Evolutionary conservation across 208 protist genomes (phyloP), one percentile per base, ranked within the genome.

Genomic region (Leishmania tarentolae): DNA sequence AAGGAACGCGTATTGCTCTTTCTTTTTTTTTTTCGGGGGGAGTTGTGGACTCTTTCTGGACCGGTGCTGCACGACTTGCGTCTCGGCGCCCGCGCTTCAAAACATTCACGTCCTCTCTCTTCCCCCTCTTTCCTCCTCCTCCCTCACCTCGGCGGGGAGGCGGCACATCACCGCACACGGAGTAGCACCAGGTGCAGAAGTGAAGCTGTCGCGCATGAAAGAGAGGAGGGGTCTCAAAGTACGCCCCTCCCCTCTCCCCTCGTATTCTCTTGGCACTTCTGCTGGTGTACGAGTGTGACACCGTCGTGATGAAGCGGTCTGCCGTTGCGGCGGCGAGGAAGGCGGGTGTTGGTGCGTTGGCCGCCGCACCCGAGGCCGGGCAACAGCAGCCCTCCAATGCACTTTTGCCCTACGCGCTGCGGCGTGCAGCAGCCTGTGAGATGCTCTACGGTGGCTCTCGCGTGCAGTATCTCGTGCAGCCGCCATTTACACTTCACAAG

Each of bases 381-480:
- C 40, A 46, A 3, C 44, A n/a, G 76, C 42, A 8, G 42, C 44
- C 40, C 59, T 8, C 56, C 52, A 52, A 31, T 47, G 79, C 93
- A 19, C 86, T 97, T 15, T 83, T 97, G 24, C 91, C 92, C 0
- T 97, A 97, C 83, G 83, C 89, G 1, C 76, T 97, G 50, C 90
- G 90, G 1, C 85, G 86, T 24, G 86, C 94, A 0, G 88, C 94
- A 0, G 91, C 91, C 17, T 86, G 72, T 50, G 91, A 96, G 63
- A 91, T 97, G 90, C 80, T 97, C 2, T 95, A 96, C 86, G 94
- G 94, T 42, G 94, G 94, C 24, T 87, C 91, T 13, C 88, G 94
- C n/a, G 79, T 95, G 19, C 83, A 86, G 44, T 79, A 92, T 81
- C 88, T 97, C 15, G 86, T 88, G 4, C 84, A 85, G 35, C 68